Conservation (phyloP, 257 asterid species). For the Rubia yunnanensis region DNA sequence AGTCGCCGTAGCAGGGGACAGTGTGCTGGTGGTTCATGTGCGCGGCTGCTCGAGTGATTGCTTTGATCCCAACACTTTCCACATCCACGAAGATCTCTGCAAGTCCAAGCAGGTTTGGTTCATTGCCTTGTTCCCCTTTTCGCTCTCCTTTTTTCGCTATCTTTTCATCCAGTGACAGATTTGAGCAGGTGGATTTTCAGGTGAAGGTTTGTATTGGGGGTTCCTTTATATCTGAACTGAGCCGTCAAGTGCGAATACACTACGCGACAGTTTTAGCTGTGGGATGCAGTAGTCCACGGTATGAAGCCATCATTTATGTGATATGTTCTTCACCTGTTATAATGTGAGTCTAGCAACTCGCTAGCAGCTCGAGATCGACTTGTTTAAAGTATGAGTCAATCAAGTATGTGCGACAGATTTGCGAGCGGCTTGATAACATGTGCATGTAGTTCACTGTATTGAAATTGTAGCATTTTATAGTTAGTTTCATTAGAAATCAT, state of each 20-base stretch:
- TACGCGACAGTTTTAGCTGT: constrained; percentile 40
- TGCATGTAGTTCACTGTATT: too few species aligned
- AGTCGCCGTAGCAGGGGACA: constrained; percentile 37
- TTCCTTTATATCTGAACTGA: constrained; percentile 46
- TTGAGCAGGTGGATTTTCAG: constrained; percentile 61
- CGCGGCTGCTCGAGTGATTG: constrained; percentile 29
- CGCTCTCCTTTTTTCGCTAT: not conserved
- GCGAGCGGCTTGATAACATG: too few species aligned
- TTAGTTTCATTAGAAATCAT: too few species aligned
- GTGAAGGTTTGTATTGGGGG: constrained; percentile 54
- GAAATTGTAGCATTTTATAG: too few species aligned
- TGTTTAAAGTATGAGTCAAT: too few species aligned
- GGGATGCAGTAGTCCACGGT: constrained; percentile 30
- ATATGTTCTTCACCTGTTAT: not conserved
- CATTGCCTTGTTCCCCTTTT: too few species aligned
- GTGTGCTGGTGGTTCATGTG: constrained; percentile 62
- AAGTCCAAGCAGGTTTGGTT: constrained; percentile 33
- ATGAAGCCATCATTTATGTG: not conserved
- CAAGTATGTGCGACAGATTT: too few species aligned
- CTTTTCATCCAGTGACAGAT: not conserved
- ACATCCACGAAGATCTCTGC: constrained; percentile 40
- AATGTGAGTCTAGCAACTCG: too few species aligned
- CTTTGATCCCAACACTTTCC: constrained; percentile 61
- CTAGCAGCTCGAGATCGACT: too few species aligned
- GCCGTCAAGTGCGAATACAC: constrained; percentile 54